phyloP scores from a whole-genome alignment of 768 basidiomycete species.

The Podaxis sp. region DNA sequence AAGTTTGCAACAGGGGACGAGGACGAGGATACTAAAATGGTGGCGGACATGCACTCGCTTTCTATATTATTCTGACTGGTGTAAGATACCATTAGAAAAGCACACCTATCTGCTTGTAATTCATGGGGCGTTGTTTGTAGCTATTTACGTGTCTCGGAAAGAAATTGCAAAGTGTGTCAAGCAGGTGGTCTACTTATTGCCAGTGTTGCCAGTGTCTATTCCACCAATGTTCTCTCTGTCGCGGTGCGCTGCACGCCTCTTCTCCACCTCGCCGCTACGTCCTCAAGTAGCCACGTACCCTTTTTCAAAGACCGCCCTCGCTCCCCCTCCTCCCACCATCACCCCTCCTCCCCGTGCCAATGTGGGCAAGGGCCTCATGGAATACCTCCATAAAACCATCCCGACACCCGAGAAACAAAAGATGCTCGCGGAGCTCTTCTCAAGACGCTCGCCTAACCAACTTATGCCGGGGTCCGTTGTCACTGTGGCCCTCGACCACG shows the following conservation, averaged over 20 bases:
- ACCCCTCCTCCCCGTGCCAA: constrained; percentile 47
- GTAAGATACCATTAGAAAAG: constrained; percentile 19
- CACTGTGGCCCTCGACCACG: constrained; percentile 72
- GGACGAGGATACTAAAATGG: constrained; percentile 66
- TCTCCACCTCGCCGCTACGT: constrained; percentile 17
- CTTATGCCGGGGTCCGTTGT: constrained; percentile 86
- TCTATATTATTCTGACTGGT: constrained; percentile 15
- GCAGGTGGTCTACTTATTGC: not conserved
- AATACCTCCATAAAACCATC: constrained; percentile 64
- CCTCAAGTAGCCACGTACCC: constrained; percentile 46
- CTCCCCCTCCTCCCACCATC: constrained; percentile 44
- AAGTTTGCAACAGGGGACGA: constrained; percentile 34
- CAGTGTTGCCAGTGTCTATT: not conserved
- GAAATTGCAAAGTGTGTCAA: not conserved
- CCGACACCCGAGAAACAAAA: constrained; percentile 68
- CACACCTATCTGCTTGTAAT: not conserved
- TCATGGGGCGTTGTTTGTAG: constrained; percentile 4
- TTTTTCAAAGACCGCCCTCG: constrained; percentile 69
- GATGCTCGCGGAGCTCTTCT: constrained; percentile 71
- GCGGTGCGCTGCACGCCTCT: constrained; percentile 4
- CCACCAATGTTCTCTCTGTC: not conserved
- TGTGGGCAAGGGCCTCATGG: constrained; percentile 78
- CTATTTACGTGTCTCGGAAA: not conserved
- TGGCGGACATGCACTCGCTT: constrained; percentile 5
- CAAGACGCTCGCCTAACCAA: constrained; percentile 63